These are phyloP conservation scores for Candida vaughaniae DNA, from an alignment of 805 yeast genomes.

Conservation along the genomic window DNA sequence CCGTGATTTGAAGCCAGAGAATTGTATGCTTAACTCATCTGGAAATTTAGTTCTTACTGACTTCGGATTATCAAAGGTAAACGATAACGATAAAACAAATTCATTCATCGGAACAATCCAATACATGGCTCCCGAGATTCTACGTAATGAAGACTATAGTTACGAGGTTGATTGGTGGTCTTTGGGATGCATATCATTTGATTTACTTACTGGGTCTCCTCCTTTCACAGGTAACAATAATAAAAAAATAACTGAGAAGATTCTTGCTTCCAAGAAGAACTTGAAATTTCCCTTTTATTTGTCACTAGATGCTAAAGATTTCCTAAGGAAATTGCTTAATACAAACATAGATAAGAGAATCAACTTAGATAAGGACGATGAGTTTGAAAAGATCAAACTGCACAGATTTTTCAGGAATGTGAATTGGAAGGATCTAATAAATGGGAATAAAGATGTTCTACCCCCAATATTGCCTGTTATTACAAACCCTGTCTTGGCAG, in stretches of 20 bases:
- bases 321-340: conserved; percentile 36
- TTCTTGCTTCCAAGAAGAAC: conserved; percentile 29
- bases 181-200: conserved; percentile 44
- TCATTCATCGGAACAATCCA: conserved; percentile 47
- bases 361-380: conserved; percentile 31
- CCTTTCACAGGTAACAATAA: conserved; percentile 45
- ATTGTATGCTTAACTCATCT: conserved; percentile 41
- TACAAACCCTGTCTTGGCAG: conserved; percentile 45
- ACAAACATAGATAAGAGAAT: conserved; percentile 37
- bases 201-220: conserved; percentile 44
- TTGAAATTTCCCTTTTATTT: conserved; percentile 41
- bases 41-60: conserved; percentile 46
- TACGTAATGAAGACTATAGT: conserved; percentile 39
- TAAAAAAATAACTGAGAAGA: conserved; percentile 39
- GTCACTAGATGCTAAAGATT: conserved; percentile 41
- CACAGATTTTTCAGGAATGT: conserved; percentile 41
- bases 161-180: conserved; percentile 50
- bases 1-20: conserved; percentile 46
- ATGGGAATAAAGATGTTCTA: conserved; percentile 13
- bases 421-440: conserved; percentile 36
- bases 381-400: conserved; percentile 29
- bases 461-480: conserved; percentile 46
- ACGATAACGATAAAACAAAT: conserved; percentile 18
- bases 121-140: conserved; percentile 49
- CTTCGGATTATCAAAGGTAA: conserved; percentile 43